These are phyloP conservation scores for Pyrenophora seminiperda DNA, from an alignment of 2,329 filamentous ascomycete species.

Conservation along the genomic window DNA sequence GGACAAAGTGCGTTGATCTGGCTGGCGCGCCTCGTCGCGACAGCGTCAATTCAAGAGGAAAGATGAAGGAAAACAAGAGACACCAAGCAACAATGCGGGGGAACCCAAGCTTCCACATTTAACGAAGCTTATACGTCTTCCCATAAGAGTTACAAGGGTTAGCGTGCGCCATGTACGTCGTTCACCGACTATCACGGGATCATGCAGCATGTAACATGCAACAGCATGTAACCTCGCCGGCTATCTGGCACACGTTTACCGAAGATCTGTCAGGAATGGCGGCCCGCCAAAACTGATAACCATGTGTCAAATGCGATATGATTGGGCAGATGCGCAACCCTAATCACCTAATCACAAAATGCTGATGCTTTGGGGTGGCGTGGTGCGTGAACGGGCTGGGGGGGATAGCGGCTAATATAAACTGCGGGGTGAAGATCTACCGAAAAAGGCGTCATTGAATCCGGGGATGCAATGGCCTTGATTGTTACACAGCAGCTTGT, in stretches of 20 bases:
- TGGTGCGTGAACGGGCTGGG: neutral
- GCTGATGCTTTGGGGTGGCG: slow-evolving; percentile 8
- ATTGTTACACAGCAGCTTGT: too few species aligned
- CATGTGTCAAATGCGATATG: neutral
- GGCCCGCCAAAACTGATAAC: slow-evolving; percentile 2
- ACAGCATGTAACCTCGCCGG: neutral
- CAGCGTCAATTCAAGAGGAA: neutral
- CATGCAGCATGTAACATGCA: neutral
- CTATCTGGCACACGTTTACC: neutral
- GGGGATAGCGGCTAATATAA: slow-evolving; percentile 1
- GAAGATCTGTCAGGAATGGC: slow-evolving; percentile 4
- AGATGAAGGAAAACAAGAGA: slow-evolving; percentile 5
- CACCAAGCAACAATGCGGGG: slow-evolving; percentile 10
- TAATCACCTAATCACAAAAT: neutral
- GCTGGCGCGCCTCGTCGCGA: neutral
- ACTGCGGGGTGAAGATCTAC: slow-evolving; percentile 13
- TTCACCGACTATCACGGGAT: neutral
- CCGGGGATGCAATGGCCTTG: neutral
- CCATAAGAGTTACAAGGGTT: neutral
- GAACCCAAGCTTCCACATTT: slow-evolving; percentile 23
- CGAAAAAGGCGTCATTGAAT: slow-evolving; percentile 6
- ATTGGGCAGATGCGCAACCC: neutral
- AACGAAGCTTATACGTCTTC: slow-evolving; percentile 19
- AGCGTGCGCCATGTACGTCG: slow-evolving; percentile 16
- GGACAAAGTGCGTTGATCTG: neutral